phyloP scores from a whole-genome alignment of 2,329 filamentous ascomycete genomes.

The Ophiosphaerella herpotricha region DNA sequence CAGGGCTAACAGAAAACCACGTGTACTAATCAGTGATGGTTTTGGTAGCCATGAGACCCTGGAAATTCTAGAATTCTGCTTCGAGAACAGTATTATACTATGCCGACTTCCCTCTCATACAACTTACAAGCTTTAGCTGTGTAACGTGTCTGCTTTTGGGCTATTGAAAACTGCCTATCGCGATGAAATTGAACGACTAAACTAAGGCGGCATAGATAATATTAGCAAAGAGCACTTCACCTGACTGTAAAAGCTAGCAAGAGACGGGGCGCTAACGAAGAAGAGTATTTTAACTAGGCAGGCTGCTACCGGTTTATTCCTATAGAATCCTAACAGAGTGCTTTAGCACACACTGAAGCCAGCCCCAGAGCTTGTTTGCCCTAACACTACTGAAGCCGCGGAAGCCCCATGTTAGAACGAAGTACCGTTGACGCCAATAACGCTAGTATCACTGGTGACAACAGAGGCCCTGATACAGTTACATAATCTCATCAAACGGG shows the following conservation, averaged over 20 bases:
- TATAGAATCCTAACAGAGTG: constrained; percentile 36
- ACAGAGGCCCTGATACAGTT: constrained; percentile 20
- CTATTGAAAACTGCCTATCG: constrained; percentile 16
- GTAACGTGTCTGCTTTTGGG: constrained; percentile 4
- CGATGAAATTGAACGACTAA: constrained; percentile 16
- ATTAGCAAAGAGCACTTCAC: constrained; percentile 22
- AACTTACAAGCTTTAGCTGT: too few species aligned
- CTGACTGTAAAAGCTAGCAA: constrained; percentile 26
- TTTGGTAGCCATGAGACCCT: constrained; percentile 45
- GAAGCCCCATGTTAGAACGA: constrained; percentile 12
- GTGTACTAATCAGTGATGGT: constrained; percentile 42
- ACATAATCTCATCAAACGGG: constrained; percentile 17
- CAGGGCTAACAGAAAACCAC: constrained; percentile 34
- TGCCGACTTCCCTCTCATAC: neutral
- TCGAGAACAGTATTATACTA: constrained; percentile 32
- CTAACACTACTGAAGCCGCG: neutral
- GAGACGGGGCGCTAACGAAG: constrained; percentile 23
- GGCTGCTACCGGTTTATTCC: constrained; percentile 13
- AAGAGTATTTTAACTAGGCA: constrained; percentile 38
- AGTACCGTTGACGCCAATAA: constrained; percentile 31
- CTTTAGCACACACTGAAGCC: constrained; percentile 31
- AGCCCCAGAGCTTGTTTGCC: constrained; percentile 12
- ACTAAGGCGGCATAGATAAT: constrained; percentile 9
- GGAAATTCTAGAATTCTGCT: constrained; percentile 39
- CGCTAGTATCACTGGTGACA: constrained; percentile 16